Evolutionary conservation across 1,284 basidiomycete genomes (phyloP).

Genomic region (Trichosporon sp.): DNA sequence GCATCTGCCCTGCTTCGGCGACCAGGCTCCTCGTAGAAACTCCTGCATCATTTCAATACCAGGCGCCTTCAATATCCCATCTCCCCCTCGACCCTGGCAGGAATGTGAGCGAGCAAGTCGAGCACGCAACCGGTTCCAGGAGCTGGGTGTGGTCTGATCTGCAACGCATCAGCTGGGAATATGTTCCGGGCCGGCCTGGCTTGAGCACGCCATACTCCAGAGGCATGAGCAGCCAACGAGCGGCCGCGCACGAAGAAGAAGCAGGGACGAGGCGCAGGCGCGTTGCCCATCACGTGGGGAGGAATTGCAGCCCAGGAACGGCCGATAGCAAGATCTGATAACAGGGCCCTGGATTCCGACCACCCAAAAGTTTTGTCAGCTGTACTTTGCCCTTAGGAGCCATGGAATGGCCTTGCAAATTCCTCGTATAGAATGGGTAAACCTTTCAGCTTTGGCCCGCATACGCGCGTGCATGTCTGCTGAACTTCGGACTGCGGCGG

Average conservation of each 20-base stretch:
- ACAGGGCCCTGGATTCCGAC: background rate
- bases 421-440: background rate
- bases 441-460: background rate
- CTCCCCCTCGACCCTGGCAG: background rate
- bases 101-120: too few species aligned
- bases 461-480: conserved; percentile 10
- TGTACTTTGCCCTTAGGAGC: too few species aligned
- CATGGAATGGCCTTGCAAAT: background rate
- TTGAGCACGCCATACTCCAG: conserved; percentile 1
- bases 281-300: background rate
- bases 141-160: background rate
- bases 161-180: background rate
- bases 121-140: conserved; percentile 10
- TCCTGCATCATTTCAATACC: background rate
- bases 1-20: background rate
- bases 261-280: background rate
- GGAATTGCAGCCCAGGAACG: background rate
- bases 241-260: background rate
- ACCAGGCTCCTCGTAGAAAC: background rate
- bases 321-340: conserved; percentile 10
- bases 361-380: background rate
- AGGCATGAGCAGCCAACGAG: background rate
- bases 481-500: too few species aligned
- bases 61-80: background rate
- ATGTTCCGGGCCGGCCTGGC: background rate